Evolutionary conservation across 805 yeast species (phyloP), one percentile per base, ranked within the genome.

Genomic region (Saccharomycopsis amapae): DNA sequence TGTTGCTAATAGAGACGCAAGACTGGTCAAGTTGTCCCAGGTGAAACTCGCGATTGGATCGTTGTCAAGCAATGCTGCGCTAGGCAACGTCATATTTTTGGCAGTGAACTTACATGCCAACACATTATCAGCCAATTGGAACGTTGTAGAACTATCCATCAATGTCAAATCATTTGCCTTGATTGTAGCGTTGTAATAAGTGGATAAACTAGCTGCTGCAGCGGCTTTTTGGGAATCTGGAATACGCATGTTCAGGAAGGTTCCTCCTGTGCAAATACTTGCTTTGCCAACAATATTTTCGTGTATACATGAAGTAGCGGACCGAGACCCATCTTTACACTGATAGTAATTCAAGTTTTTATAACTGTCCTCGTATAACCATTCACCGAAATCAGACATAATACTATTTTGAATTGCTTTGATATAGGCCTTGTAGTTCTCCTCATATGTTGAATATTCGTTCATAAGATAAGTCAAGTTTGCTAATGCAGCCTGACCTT

Each of bases 401-500:
- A 46, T 36, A 23, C 35, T 36, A n/a, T 41, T 12, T 26, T 42
- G 40, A 12, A 43, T 24, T 10, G 34, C 38, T 13, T 32, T 28
- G 12, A 37, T 24, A 24, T 36, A 46, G 15, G 33, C 40, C 12
- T 20, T 24, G 33, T 46, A 46, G n/a, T 38, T 24, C 38, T 40
- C 38, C 1, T 28, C 32, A 35, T 36, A 46, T 7, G 45, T 43
- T 6, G 17, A 22, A 38, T 42, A 37, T 7, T 40, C 36, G 19
- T 38, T 42, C 19, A 43, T 24, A 36, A 41, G 23, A 10, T 20
- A 42, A 1, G 50, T 41, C 10, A 46, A 17, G 41, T 46, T 46
- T 5, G 34, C 13, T 19, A 46, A 46, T 12, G 50, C 47, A 12
- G 23, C 35, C 15, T 35, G 30, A 19, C 50, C 50, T n/a, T 25